Conservation (phyloP, 1,284 basidiomycete species). For the Marasmius tenuissimus region DNA sequence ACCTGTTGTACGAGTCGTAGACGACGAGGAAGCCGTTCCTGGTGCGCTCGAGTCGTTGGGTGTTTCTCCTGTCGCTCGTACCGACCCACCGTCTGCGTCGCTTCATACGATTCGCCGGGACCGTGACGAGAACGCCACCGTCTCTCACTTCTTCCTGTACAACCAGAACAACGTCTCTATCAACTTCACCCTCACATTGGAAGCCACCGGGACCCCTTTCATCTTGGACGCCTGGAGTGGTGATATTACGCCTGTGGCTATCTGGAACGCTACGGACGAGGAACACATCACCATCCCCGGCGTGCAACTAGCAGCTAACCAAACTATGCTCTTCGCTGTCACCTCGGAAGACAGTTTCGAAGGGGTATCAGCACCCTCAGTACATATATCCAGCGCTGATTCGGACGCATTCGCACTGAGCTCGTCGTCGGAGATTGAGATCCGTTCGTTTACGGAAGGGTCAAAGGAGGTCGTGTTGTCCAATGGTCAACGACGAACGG, state of each 20-base stretch:
- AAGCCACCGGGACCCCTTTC: conserved; percentile 13
- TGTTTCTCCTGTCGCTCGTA: conserved; percentile 13
- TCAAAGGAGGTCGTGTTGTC: conserved; percentile 7
- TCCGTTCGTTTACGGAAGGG: conserved; percentile 12
- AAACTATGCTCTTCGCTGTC: conserved; percentile 14
- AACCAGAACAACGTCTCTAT: conserved; percentile 11
- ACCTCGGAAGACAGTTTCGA: conserved; percentile 13
- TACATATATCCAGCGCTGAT: conserved; percentile 7
- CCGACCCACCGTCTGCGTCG: conserved; percentile 6
- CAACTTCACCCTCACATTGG: conserved; percentile 15
- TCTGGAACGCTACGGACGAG: conserved; percentile 10
- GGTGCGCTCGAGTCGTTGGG: conserved; percentile 10
- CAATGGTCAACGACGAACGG: conserved; percentile 8
- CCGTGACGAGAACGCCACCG: background rate
- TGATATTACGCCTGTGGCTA: conserved; percentile 9
- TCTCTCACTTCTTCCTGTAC: conserved; percentile 15
- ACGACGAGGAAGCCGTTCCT: conserved; percentile 9
- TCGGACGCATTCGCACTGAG: conserved; percentile 6
- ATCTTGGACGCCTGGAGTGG: conserved; percentile 17
- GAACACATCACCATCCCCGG: conserved; percentile 15
- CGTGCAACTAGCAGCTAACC: conserved; percentile 12
- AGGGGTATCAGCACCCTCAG: conserved; percentile 1
- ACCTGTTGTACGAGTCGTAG: conserved; percentile 9
- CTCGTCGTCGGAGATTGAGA: conserved; percentile 5
- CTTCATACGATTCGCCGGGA: conserved; percentile 14